Conservation (phyloP, 495 filamentous ascomycete genomes). For the Aspergillus nidulans region DNA sequence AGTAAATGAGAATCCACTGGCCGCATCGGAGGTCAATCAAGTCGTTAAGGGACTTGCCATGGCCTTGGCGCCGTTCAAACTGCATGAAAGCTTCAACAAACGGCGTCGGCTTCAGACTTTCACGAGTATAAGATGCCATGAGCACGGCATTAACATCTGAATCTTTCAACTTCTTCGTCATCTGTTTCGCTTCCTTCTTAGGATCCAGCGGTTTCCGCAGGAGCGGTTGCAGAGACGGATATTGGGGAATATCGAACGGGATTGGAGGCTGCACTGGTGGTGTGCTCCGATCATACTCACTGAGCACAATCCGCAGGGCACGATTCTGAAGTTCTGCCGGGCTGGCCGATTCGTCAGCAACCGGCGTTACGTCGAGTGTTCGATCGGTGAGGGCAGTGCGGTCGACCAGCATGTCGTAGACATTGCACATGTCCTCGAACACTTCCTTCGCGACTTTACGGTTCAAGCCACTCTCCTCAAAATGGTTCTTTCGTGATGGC, state of each 20-base stretch:
- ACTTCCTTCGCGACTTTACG: slow-evolving; percentile 73
- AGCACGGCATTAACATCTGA: slow-evolving; percentile 72
- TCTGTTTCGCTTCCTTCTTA: slow-evolving; percentile 65
- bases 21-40: slow-evolving; percentile 74
- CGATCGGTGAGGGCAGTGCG: slow-evolving; percentile 53
- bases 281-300: slow-evolving; percentile 81
- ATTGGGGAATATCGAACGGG: slow-evolving; percentile 80
- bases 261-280: slow-evolving; percentile 88
- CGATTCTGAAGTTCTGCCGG: slow-evolving; percentile 41
- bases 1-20: slow-evolving; percentile 94
- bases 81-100: slow-evolving; percentile 79
- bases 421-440: slow-evolving; percentile 77
- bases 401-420: slow-evolving; percentile 89
- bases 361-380: slow-evolving; percentile 41
- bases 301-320: slow-evolving; percentile 67
- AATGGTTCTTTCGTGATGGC: slow-evolving; percentile 89
- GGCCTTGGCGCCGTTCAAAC: slow-evolving; percentile 73
- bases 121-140: slow-evolving; percentile 70
- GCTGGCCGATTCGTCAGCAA: slow-evolving; percentile 35
- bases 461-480: slow-evolving; percentile 81
- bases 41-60: slow-evolving; percentile 66
- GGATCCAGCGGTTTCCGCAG: slow-evolving; percentile 56
- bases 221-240: slow-evolving; percentile 63
- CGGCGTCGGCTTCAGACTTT: slow-evolving; percentile 54
- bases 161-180: slow-evolving; percentile 65